Conservation (phyloP, 345 rosid species). For the Camelina neglecta region DNA sequence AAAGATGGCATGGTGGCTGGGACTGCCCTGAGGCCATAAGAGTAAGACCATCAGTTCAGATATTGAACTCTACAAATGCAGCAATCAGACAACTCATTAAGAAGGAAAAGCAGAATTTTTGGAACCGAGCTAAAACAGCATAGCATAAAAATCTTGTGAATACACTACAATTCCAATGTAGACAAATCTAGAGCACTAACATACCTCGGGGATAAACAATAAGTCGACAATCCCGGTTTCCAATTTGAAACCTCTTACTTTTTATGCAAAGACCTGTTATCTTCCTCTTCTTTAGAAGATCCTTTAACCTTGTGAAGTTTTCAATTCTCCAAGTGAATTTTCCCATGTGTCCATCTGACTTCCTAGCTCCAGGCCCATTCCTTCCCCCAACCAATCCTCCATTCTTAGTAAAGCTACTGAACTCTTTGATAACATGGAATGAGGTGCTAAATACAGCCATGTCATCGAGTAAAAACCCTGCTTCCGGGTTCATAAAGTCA, state of each 20-base stretch:
- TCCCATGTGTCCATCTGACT: slow-evolving; percentile 91
- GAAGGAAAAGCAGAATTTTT: slow-evolving; percentile 18
- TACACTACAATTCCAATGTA: slow-evolving; percentile 11
- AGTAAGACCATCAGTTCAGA: slow-evolving; percentile 53
- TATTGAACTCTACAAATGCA: slow-evolving; percentile 35
- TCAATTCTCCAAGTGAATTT: slow-evolving; percentile 92
- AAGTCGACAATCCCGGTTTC: slow-evolving; percentile 96
- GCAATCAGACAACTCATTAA: slow-evolving; percentile 35
- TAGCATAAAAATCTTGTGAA: neutral
- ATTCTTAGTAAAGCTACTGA: slow-evolving; percentile 71
- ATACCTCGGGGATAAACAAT: slow-evolving; percentile 99
- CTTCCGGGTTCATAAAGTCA: slow-evolving; percentile 74
- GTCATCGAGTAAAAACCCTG: slow-evolving; percentile 83
- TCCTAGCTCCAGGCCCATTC: slow-evolving; percentile 59
- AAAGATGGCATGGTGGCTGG: slow-evolving; percentile 99
- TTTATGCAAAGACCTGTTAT: slow-evolving; percentile 97
- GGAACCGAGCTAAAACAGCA: slow-evolving; percentile 21
- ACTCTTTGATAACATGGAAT: slow-evolving; percentile 92
- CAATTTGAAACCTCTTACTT: slow-evolving; percentile 98
- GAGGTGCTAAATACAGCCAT: slow-evolving; percentile 92
- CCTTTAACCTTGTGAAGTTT: slow-evolving; percentile 89
- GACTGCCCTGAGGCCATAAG: slow-evolving; percentile 99
- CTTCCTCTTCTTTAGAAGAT: slow-evolving; percentile 95
- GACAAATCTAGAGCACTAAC: slow-evolving; percentile 32
- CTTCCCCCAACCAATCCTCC: slow-evolving; percentile 51